phyloP scores from a whole-genome alignment of 192 early-diverging fungal genomes.

The Mortierella hygrophila region DNA sequence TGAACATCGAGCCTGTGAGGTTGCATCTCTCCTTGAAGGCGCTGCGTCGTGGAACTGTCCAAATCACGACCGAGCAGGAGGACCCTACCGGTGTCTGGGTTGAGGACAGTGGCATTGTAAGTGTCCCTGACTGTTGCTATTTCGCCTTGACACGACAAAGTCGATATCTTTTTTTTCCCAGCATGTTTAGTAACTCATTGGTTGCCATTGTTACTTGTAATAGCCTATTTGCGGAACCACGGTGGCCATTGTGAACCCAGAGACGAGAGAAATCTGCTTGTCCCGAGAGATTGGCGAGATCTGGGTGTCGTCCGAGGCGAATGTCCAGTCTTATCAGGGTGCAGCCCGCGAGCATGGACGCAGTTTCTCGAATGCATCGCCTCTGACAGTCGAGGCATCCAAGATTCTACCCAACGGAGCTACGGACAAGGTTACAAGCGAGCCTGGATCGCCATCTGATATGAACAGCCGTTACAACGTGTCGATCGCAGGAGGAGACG shows the following conservation, averaged over 20 bases:
- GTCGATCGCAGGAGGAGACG: slow-evolving; percentile 70
- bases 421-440: neutral
- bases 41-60: slow-evolving; percentile 76
- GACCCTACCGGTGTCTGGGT: slow-evolving; percentile 67
- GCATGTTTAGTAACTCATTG: neutral
- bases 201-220: neutral
- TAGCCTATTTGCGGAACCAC: slow-evolving; percentile 69
- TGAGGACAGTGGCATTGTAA: slow-evolving; percentile 78
- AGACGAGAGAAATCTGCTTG: slow-evolving; percentile 74
- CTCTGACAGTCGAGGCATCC: slow-evolving; percentile 40
- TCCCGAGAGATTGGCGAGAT: slow-evolving; percentile 86
- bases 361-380: slow-evolving; percentile 41
- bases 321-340: slow-evolving; percentile 62
- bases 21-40: slow-evolving; percentile 74
- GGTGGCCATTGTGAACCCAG: slow-evolving; percentile 88
- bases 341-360: slow-evolving; percentile 49
- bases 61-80: slow-evolving; percentile 65
- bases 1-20: slow-evolving; percentile 76
- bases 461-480: slow-evolving; percentile 57
- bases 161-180: neutral
- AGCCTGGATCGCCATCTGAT: slow-evolving; percentile 48
- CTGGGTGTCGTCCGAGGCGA: slow-evolving; percentile 80
- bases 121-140: neutral
- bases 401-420: slow-evolving; percentile 6
- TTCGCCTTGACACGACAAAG: neutral